A percentile compares a stretch with the other conserved stretches of the same genome.
Evolutionary conservation across 1,284 basidiomycete genomes (phyloP).

Genomic region (Trametes polyzona): DNA sequence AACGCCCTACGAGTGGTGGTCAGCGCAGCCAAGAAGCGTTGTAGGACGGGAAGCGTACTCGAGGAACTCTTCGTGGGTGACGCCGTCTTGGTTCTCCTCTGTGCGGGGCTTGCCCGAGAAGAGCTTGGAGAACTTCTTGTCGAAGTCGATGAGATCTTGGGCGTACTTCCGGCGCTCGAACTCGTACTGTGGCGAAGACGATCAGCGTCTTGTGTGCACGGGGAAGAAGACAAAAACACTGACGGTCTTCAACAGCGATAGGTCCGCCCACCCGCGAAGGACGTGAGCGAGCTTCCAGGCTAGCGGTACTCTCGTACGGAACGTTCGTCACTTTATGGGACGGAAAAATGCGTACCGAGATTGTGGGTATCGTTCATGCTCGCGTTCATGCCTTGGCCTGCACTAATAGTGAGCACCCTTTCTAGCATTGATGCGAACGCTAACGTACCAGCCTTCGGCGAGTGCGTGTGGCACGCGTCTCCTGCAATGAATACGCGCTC

Average conservation of each 20-base stretch:
- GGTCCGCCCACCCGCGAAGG: constrained; percentile 68
- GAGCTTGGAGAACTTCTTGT: constrained; percentile 73
- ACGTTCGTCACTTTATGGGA: neutral
- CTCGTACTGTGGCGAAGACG: constrained; percentile 55
- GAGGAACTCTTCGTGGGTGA: constrained; percentile 69
- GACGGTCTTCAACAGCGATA: constrained; percentile 73
- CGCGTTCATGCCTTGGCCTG: constrained; percentile 72
- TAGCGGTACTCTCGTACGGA: neutral
- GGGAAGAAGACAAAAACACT: constrained; percentile 28
- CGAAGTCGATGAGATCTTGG: constrained; percentile 81
- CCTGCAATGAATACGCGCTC: constrained; percentile 83
- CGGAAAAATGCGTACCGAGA: constrained; percentile 46
- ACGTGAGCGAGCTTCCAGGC: constrained; percentile 82
- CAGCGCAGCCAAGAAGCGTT: neutral
- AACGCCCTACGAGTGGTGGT: constrained; percentile 46
- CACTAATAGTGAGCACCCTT: constrained; percentile 19
- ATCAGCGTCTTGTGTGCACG: neutral
- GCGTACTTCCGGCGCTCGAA: constrained; percentile 75
- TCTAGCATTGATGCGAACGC: neutral
- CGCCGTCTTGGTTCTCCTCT: constrained; percentile 57
- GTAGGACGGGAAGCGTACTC: constrained; percentile 42
- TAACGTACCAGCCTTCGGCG: constrained; percentile 58
- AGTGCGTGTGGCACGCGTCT: constrained; percentile 85
- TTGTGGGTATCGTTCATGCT: constrained; percentile 88
- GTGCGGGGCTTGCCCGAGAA: constrained; percentile 79